These are phyloP conservation scores for Rhizoclosmatium globosum DNA, from an alignment of 192 early-diverging fungal species.

Conservation along the genomic window DNA sequence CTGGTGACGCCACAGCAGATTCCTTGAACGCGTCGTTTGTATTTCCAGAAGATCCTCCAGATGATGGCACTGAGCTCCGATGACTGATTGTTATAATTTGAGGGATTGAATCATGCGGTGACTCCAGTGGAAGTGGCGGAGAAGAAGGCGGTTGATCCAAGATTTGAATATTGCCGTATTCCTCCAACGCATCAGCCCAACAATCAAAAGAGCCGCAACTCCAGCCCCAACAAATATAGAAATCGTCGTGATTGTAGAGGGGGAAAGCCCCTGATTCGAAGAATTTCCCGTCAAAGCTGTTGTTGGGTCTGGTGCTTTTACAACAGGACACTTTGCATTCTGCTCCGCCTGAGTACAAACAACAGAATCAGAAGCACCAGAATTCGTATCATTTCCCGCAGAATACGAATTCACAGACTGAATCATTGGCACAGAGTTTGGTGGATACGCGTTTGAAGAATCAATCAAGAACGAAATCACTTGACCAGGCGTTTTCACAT, in stretches of 20 bases:
- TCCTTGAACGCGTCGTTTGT: background rate
- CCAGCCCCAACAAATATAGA: background rate
- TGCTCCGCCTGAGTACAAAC: background rate
- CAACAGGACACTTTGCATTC: background rate
- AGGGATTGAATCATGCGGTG: background rate
- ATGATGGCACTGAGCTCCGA: background rate
- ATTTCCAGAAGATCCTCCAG: background rate
- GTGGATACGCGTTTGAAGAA: background rate
- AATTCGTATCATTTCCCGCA: background rate
- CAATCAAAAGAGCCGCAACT: background rate
- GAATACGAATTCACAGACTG: background rate
- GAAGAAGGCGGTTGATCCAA: background rate
- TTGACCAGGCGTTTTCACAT: background rate
- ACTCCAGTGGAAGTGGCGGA: background rate
- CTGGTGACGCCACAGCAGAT: background rate
- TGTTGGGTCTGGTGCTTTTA: background rate
- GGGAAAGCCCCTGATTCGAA: background rate
- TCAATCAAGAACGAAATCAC: background rate
- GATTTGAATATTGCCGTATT: background rate
- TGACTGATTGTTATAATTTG: background rate
- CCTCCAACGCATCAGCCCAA: background rate
- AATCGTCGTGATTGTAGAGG: background rate
- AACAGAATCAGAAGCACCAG: background rate
- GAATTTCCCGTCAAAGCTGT: background rate
- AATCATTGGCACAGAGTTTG: background rate